Evolutionary conservation across 495 filamentous ascomycete genomes (phyloP).

Genomic region (Cercophora scortea): DNA sequence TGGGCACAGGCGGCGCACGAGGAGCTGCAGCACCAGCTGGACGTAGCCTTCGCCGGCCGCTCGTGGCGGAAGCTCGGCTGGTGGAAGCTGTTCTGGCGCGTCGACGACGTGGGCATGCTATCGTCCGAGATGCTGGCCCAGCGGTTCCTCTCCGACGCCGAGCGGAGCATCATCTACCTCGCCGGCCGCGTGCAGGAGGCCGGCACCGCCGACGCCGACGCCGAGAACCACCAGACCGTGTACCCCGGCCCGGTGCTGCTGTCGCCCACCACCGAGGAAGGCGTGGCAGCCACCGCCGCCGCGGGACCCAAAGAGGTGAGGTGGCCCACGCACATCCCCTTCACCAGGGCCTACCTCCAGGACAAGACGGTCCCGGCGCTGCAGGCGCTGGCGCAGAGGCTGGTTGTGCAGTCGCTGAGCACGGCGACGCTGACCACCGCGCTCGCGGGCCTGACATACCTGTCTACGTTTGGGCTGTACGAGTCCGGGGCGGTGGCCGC

Average conservation of each 20-base stretch:
- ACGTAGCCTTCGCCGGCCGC: slow-evolving; percentile 58
- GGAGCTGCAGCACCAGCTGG: slow-evolving; percentile 72
- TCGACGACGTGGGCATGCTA: slow-evolving; percentile 82
- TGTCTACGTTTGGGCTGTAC: slow-evolving; percentile 55
- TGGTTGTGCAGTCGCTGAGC: slow-evolving; percentile 66
- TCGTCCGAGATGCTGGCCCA: slow-evolving; percentile 65
- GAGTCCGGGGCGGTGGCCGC: slow-evolving; percentile 76
- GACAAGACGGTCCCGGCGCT: slow-evolving; percentile 61
- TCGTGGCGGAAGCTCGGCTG: slow-evolving; percentile 72
- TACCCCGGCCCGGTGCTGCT: slow-evolving; percentile 12
- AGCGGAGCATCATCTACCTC: slow-evolving; percentile 68
- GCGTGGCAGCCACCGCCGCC: neutral
- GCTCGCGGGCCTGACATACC: slow-evolving; percentile 60
- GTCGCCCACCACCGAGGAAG: neutral
- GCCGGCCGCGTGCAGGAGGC: slow-evolving; percentile 74
- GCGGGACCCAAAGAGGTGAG: slow-evolving; percentile 2
- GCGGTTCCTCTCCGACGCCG: slow-evolving; percentile 66
- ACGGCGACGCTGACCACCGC: slow-evolving; percentile 54
- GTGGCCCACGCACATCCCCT: slow-evolving; percentile 45
- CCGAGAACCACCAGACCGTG: slow-evolving; percentile 1
- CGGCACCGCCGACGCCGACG: slow-evolving; percentile 1
- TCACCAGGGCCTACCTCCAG: slow-evolving; percentile 53
- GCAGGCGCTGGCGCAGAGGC: slow-evolving; percentile 70
- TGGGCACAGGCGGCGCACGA: slow-evolving; percentile 78
- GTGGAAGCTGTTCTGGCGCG: slow-evolving; percentile 95